Conservation (phyloP, 1,139 yeast species). For the Hyphopichia buzzinii region DNA sequence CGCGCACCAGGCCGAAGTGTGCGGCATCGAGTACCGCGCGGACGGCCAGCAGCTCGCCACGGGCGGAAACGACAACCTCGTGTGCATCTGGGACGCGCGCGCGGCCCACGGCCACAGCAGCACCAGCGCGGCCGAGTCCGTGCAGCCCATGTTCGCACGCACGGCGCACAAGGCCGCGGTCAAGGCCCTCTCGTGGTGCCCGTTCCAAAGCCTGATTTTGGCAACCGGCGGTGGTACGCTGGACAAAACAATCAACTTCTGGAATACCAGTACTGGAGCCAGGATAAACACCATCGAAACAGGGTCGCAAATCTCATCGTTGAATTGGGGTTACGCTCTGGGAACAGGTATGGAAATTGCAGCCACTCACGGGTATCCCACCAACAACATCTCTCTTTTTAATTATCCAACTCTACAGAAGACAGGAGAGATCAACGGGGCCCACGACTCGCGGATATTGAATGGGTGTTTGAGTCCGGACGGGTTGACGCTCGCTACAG, state of each 20-base stretch:
- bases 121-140: constrained; percentile 6
- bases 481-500: constrained; percentile 84
- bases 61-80: constrained; percentile 94
- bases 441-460: constrained; percentile 89
- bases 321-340: constrained; percentile 82
- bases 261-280: constrained; percentile 93
- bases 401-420: constrained; percentile 84
- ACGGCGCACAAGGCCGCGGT: constrained; percentile 91
- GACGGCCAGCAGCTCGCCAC: constrained; percentile 88
- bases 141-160: constrained; percentile 71
- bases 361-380: constrained; percentile 93
- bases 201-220: constrained; percentile 73
- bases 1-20: constrained; percentile 80
- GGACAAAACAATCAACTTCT: constrained; percentile 86
- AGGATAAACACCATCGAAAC: constrained; percentile 85
- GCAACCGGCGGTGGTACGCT: constrained; percentile 98
- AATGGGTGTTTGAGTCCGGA: constrained; percentile 88
- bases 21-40: constrained; percentile 83
- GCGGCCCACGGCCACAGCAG: constrained; percentile 28
- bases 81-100: constrained; percentile 93
- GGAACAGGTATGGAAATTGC: constrained; percentile 82
- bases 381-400: constrained; percentile 79
- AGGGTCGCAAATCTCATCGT: constrained; percentile 89
- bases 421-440: constrained; percentile 81
- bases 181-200: constrained; percentile 95